Percentiles rank a stretch among this genome's conserved stretches.
These are phyloP conservation scores for Alternaria incomplexa DNA, from an alignment of 2,329 filamentous ascomycete species.

Conservation along the genomic window DNA sequence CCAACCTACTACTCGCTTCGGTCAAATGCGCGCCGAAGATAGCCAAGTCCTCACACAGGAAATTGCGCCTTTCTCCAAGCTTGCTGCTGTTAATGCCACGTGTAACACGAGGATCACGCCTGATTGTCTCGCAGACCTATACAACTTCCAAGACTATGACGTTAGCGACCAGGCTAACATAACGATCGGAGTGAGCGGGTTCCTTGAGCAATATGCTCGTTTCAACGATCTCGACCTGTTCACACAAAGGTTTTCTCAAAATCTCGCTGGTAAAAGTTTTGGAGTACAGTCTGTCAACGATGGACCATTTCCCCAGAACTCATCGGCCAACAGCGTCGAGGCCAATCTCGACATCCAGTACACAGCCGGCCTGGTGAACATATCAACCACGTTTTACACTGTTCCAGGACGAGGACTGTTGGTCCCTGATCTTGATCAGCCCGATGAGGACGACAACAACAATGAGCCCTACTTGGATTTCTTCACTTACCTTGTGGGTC, in stretches of 20 bases:
- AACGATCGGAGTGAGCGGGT: conserved; percentile 55
- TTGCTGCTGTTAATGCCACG: conserved; percentile 39
- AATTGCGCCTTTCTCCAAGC: conserved; percentile 22
- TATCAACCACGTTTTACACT: conserved; percentile 56
- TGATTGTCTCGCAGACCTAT: conserved; percentile 55
- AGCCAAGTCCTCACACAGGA: conserved; percentile 44
- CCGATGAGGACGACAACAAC: conserved; percentile 47
- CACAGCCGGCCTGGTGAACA: conserved; percentile 51
- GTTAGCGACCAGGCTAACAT: conserved; percentile 45
- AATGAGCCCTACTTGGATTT: conserved; percentile 57
- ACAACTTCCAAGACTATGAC: conserved; percentile 52
- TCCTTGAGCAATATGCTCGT: conserved; percentile 57
- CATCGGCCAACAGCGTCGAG: conserved; percentile 51
- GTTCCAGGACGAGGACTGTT: conserved; percentile 55
- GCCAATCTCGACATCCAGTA: conserved; percentile 60
- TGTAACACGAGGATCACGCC: conserved; percentile 56
- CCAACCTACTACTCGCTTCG: conserved; percentile 70
- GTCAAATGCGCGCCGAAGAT: conserved; percentile 54
- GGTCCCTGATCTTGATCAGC: conserved; percentile 57
- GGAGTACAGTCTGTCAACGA: conserved; percentile 52
- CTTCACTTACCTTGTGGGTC: conserved; percentile 44
- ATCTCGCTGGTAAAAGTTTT: conserved; percentile 53
- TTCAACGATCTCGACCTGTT: conserved; percentile 55
- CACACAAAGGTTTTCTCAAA: conserved; percentile 47
- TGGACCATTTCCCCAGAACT: conserved; percentile 44